Evolutionary conservation across 768 basidiomycete genomes (phyloP).

Genomic region (Tylopilus subfusipes): DNA sequence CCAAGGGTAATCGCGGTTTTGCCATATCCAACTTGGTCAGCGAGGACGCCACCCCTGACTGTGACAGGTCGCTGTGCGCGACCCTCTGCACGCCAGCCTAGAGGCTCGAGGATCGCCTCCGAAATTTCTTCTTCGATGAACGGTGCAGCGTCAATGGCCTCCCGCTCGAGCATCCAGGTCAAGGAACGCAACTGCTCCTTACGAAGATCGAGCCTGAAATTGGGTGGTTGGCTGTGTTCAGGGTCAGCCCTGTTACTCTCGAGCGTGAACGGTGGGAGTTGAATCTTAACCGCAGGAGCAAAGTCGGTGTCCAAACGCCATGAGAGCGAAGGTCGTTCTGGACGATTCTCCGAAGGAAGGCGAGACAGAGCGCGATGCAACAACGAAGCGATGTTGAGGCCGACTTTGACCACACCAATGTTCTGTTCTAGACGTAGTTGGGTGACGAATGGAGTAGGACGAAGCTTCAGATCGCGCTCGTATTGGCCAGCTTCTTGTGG

Average conservation of each 20-base stretch:
- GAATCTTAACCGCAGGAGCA: slow-evolving; percentile 55
- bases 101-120: slow-evolving; percentile 78
- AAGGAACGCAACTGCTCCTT: slow-evolving; percentile 87
- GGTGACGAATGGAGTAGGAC: slow-evolving; percentile 84
- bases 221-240: slow-evolving; percentile 71
- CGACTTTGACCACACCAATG: slow-evolving; percentile 72
- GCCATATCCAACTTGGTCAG: slow-evolving; percentile 95
- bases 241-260: slow-evolving; percentile 72
- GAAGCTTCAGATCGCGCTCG: slow-evolving; percentile 81
- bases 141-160: slow-evolving; percentile 56
- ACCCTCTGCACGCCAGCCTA: slow-evolving; percentile 95
- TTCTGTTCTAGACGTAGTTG: slow-evolving; percentile 68
- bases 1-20: slow-evolving; percentile 95
- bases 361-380: slow-evolving; percentile 83
- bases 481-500: slow-evolving; percentile 83
- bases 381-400: slow-evolving; percentile 83
- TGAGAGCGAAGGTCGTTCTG: slow-evolving; percentile 49
- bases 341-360: slow-evolving; percentile 56
- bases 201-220: slow-evolving; percentile 69
- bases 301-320: slow-evolving; percentile 86
- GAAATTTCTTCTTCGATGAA: slow-evolving; percentile 95
- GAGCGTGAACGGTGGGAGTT: slow-evolving; percentile 64
- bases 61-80: slow-evolving; percentile 73
- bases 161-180: slow-evolving; percentile 88
- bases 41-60: slow-evolving; percentile 86